These are phyloP conservation scores for Cercospora sojina DNA, from an alignment of 2,329 filamentous ascomycete genomes.

Conservation along the genomic window DNA sequence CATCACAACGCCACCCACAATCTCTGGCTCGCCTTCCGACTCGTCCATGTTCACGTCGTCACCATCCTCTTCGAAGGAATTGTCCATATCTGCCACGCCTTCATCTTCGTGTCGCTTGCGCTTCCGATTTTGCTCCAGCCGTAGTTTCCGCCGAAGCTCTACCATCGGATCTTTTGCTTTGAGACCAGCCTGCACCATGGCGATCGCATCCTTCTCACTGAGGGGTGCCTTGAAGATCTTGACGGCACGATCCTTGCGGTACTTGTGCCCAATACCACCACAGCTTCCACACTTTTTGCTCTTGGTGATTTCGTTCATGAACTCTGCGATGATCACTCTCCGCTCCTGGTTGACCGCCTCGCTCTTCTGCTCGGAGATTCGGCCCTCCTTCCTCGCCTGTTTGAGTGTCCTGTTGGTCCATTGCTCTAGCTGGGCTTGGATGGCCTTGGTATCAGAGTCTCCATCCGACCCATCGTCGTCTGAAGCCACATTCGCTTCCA, in stretches of 20 bases:
- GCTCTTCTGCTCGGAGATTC: slow-evolving; percentile 65
- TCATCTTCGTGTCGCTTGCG: slow-evolving; percentile 61
- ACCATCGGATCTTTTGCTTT: slow-evolving; percentile 70
- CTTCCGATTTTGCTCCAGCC: slow-evolving; percentile 41
- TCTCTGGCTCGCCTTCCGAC: slow-evolving; percentile 34
- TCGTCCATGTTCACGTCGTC: slow-evolving; percentile 45
- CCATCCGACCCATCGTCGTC: slow-evolving; percentile 61
- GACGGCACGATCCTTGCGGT: slow-evolving; percentile 84
- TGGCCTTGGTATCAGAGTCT: slow-evolving; percentile 56
- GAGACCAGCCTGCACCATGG: slow-evolving; percentile 70
- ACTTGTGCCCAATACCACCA: slow-evolving; percentile 71
- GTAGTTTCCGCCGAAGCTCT: slow-evolving; percentile 51
- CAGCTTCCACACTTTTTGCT: slow-evolving; percentile 69
- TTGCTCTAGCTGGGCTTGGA: slow-evolving; percentile 58
- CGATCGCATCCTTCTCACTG: slow-evolving; percentile 68
- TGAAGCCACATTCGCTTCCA: slow-evolving; percentile 15
- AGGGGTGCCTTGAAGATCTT: slow-evolving; percentile 91
- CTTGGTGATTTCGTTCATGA: slow-evolving; percentile 70
- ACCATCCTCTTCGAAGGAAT: slow-evolving; percentile 44
- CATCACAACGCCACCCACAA: slow-evolving; percentile 52
- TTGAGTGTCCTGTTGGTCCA: slow-evolving; percentile 75
- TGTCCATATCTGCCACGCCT: slow-evolving; percentile 65
- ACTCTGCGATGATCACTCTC: slow-evolving; percentile 73
- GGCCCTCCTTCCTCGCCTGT: slow-evolving; percentile 51
- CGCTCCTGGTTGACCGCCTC: slow-evolving; percentile 79